phyloP scores from a whole-genome alignment of 306 rosid genomes.

The Cotoneaster glaucophyllus region DNA sequence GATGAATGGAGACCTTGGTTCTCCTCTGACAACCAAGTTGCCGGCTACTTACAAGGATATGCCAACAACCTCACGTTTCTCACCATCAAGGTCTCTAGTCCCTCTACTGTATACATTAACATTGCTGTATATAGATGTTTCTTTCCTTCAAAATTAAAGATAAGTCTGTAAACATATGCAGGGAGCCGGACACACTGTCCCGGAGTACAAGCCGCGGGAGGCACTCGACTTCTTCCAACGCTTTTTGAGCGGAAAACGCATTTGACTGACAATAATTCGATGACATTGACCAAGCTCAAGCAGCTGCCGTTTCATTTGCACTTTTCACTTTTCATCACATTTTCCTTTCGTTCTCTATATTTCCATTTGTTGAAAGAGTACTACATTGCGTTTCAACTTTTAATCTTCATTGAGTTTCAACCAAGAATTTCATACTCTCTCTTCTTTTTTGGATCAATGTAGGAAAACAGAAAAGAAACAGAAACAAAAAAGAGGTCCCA shows the following conservation, averaged over 20 bases:
- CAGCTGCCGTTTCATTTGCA: background rate
- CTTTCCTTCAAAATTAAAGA: background rate
- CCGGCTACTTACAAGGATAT: conserved; percentile 50
- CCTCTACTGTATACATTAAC: background rate
- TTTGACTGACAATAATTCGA: background rate
- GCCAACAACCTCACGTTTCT: conserved; percentile 35
- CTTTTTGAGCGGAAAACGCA: conserved; percentile 44
- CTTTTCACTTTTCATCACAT: too few species aligned
- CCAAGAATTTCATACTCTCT: background rate
- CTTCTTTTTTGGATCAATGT: background rate
- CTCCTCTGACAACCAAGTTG: conserved; percentile 46
- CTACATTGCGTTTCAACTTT: background rate
- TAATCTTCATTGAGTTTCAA: background rate
- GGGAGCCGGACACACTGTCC: conserved; percentile 82
- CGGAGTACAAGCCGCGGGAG: conserved; percentile 67
- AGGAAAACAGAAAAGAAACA: too few species aligned
- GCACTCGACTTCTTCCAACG: conserved; percentile 61
- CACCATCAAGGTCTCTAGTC: conserved; percentile 38
- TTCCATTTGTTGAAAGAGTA: background rate
- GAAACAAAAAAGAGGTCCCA: too few species aligned
- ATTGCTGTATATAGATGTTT: background rate
- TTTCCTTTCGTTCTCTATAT: background rate
- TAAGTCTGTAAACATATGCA: background rate
- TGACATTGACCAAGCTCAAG: background rate
- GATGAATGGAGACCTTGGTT: conserved; percentile 63